Percentiles rank a stretch among this genome's conserved stretches.
Evolutionary conservation across 352 stramenopile species (phyloP).

Genomic region (Phytophthora melonis): DNA sequence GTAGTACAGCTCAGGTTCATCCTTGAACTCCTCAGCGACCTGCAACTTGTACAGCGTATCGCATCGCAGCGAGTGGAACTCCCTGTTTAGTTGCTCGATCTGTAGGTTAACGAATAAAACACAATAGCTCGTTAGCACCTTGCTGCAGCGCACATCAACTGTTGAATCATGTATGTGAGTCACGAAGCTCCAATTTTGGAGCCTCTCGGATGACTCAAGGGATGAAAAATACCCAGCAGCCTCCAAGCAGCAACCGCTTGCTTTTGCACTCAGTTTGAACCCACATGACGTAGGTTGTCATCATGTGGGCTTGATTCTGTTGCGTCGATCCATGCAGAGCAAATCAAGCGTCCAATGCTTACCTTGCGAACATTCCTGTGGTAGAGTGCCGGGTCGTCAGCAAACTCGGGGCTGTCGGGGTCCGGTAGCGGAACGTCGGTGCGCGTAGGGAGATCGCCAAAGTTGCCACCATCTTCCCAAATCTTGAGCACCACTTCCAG

Average conservation of each 20-base stretch:
- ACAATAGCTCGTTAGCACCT: conserved; percentile 15
- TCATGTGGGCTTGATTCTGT: conserved; percentile 88
- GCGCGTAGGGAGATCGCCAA: conserved; percentile 94
- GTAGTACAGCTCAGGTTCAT: conserved; percentile 98
- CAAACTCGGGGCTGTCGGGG: conserved; percentile 63
- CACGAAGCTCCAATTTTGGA: conserved; percentile 37
- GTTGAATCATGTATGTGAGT: conserved; percentile 40
- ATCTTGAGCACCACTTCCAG: conserved; percentile 92
- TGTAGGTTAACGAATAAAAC: conserved; percentile 36
- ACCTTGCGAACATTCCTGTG: conserved; percentile 82
- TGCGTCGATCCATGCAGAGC: conserved; percentile 45
- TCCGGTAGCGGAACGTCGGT: conserved; percentile 71
- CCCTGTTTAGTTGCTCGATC: conserved; percentile 84
- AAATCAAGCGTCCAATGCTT: conserved; percentile 30
- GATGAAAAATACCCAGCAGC: conserved; percentile 20
- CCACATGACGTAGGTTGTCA: conserved; percentile 60
- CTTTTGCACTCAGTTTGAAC: conserved; percentile 90
- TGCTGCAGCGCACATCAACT: not conserved
- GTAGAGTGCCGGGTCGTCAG: conserved; percentile 72
- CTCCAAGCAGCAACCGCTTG: conserved; percentile 57
- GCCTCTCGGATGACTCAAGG: conserved; percentile 28
- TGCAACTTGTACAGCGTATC: conserved; percentile 97
- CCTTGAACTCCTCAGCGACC: conserved; percentile 95
- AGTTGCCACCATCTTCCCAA: conserved; percentile 91
- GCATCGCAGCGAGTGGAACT: conserved; percentile 96